Base-by-base conservation (phyloP, 2,329 filamentous ascomycete genomes). In the Colletotrichum eremochloae region DNA sequence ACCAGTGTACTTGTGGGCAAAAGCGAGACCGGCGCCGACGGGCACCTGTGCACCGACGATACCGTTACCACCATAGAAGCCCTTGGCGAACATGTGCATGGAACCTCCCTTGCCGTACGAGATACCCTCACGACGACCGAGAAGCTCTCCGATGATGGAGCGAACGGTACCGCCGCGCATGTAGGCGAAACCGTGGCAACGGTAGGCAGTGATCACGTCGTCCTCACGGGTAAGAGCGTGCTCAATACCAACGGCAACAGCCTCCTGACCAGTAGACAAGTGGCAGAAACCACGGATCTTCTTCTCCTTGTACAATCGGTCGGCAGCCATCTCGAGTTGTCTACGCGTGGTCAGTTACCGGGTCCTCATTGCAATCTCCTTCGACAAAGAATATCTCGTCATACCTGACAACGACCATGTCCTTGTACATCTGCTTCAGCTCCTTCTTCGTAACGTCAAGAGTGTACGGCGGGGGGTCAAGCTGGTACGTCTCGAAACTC, bases 231-330 rank as follows among this genome's bases (percentile, higher is more conserved):
- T 94, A 81, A 99, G 93, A 76, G 95, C 95, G 83, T 97, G 94
- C 87, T 99, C 96, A 80, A 99, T 98, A 82, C 96, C 96, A 78
- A 95, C 92, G 72, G 96, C 95, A 76, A 99, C 96, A 76, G 96
- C 96, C 89, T 99, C 96, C 86, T 99, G 96, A 75, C 96, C 96
- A 72, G 93, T 97, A 72, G 96, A 98, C 85, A 99, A 86, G 87
- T 99, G 96, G 88, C 96, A 99, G 93, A 99, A 99, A 87, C 96
- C 96, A 80, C 96, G 94, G 80, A 99, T 98, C 90, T 99, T 98
- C 93, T 99, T 99, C 89, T 98, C 96, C 89, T 99, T 99, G 94
- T 99, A 99, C 81, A 99, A 89, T 82, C 96, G 91, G 83, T 99
- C 96, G 86, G 96, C 95, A 77, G 96, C 95, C 96, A 99, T 97